Evolutionary conservation across 257 asterid species (phyloP), one percentile per base, ranked within the genome.

Genomic region (Penstemon eatonii): DNA sequence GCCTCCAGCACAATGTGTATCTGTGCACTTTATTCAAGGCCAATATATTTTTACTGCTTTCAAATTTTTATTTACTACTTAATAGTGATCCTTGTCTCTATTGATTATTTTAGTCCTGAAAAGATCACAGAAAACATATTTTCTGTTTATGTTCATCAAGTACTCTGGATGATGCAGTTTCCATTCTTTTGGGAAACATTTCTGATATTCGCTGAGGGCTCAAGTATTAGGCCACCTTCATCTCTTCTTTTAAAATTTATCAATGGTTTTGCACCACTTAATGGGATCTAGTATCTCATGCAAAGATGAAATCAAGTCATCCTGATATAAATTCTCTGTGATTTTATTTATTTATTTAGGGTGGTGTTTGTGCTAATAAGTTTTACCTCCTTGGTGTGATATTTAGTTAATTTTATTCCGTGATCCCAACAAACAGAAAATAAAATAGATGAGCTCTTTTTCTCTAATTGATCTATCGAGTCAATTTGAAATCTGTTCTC

Each of bases 401-500:
- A 12, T 42, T 13, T 71, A 3, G 45, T 37, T 46, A 51, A 33
- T 41, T 58, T 51, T 7, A 19, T 52, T 42, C 13, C 66, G 53
- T 25, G 55, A 46, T 60, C 55, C 3, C 54, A 3, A 12, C 25
- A 59, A 49, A 19, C 46, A n/a, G 3, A 10, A 51, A 53, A 18
- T 41, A 45, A 25, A 25, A 25, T 25, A 25, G 65, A 13, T 55
- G 7, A 18, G 50, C 38, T 13, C 49, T 38, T 42, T 70, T 47
- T 54, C 25, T 63, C 62, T 25, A 38, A 42, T 56, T 76, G 40
- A 72, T 69, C 11, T 43, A 54, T 12, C 0, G 50, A 15, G 33
- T 25, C 12, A 38, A 45, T 58, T 25, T 41, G 46, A 41, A 42
- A 13, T 40, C 52, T 57, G 36, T 25, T 33, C 65, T 25, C 51